Evolutionary conservation across 352 stramenopile species (phyloP).

Genomic region (Aphanomyces astaci): DNA sequence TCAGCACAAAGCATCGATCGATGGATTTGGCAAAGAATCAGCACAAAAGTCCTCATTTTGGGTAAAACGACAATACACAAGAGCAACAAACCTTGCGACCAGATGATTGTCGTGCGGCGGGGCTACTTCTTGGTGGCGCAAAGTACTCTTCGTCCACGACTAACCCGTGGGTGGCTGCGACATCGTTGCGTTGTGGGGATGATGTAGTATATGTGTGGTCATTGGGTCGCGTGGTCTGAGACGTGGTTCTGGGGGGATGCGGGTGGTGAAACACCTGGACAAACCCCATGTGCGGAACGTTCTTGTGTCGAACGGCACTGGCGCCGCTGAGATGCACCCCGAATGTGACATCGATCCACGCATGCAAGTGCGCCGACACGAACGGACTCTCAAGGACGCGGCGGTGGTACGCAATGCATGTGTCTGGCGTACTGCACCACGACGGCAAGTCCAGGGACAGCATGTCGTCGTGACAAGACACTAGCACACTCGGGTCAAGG

Average conservation of each 20-base stretch:
- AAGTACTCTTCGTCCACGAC: not conserved
- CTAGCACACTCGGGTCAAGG: conserved; percentile 78
- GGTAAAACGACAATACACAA: too few species aligned
- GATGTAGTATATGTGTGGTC: too few species aligned
- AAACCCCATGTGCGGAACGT: conserved; percentile 83
- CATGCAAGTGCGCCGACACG: conserved; percentile 81
- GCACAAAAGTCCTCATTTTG: too few species aligned
- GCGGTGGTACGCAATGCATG: conserved; percentile 88
- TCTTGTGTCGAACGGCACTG: conserved; percentile 81
- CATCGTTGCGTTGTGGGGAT: too few species aligned
- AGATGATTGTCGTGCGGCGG: too few species aligned
- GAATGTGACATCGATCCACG: conserved; percentile 97
- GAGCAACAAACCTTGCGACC: too few species aligned
- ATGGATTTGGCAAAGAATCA: too few species aligned
- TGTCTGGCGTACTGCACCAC: conserved; percentile 56
- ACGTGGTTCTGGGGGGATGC: conserved; percentile 29
- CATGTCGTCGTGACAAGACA: conserved; percentile 73
- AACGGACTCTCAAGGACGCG: conserved; percentile 85
- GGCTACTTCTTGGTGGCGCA: too few species aligned
- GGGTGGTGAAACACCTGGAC: conserved; percentile 50
- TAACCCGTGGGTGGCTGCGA: too few species aligned
- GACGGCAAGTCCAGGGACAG: conserved; percentile 54
- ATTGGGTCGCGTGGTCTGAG: not conserved
- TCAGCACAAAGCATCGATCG: too few species aligned
- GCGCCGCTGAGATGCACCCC: conserved; percentile 75